Conservation (phyloP, 2,329 filamentous ascomycete species). For the Neofusicoccum umdonicola region DNA sequence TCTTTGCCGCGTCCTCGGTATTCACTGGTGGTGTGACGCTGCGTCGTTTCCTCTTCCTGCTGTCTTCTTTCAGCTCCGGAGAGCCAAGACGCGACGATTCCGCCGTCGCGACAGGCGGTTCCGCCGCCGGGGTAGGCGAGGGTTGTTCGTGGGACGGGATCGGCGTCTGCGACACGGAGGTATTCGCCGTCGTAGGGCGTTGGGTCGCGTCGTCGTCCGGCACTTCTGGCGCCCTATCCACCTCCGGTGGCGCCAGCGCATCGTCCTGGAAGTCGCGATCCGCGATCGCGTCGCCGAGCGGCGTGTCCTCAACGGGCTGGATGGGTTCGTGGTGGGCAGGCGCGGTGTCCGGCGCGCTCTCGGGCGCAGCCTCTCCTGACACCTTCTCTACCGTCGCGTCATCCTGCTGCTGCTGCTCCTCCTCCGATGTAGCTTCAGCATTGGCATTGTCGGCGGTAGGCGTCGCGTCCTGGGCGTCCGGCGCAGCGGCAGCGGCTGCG, state of each 20-base stretch:
- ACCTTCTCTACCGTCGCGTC: constrained; percentile 1
- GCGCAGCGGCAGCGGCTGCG: constrained; percentile 10
- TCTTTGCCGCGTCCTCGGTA: constrained; percentile 38
- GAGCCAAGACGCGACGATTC: constrained; percentile 32
- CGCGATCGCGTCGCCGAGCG: neutral
- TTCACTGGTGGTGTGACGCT: constrained; percentile 38
- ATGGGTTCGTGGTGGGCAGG: neutral
- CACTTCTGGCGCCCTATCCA: neutral
- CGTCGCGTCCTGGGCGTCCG: constrained; percentile 1
- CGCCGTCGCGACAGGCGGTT: neutral
- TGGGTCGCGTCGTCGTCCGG: constrained; percentile 1
- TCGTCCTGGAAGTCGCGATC: constrained; percentile 1
- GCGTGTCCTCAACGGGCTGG: neutral
- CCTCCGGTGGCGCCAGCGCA: constrained; percentile 1
- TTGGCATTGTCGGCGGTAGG: constrained; percentile 18
- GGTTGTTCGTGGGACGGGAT: constrained; percentile 14
- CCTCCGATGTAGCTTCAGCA: constrained; percentile 20
- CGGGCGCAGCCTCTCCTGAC: neutral
- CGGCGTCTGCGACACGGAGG: constrained; percentile 17
- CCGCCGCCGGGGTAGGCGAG: neutral
- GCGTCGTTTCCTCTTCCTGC: constrained; percentile 41
- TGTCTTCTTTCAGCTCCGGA: constrained; percentile 38
- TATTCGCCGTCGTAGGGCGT: constrained; percentile 1
- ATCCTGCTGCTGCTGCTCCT: neutral
- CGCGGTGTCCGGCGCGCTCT: neutral